These are phyloP conservation scores for Peniophora sp. DNA, from an alignment of 1,284 basidiomycete genomes.

Conservation along the genomic window DNA sequence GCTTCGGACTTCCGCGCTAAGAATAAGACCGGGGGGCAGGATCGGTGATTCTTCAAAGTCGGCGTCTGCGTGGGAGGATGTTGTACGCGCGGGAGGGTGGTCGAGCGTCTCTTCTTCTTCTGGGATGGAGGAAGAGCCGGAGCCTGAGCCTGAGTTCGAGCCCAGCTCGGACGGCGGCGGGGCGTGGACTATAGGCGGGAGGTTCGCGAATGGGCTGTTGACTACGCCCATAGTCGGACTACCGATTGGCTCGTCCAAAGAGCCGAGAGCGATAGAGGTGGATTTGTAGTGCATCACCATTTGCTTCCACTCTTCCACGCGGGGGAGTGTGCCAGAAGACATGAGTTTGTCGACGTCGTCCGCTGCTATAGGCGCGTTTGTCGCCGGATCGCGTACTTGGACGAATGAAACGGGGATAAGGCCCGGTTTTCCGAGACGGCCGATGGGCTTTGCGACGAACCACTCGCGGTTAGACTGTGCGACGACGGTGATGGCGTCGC, in stretches of 20 bases:
- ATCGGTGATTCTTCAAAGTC: conserved; percentile 19
- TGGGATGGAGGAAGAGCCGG: background rate
- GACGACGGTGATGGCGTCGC: conserved; percentile 88
- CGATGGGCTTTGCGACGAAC: conserved; percentile 94
- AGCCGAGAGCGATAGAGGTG: conserved; percentile 90
- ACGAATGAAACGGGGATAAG: conserved; percentile 97
- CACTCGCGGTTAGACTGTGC: conserved; percentile 88
- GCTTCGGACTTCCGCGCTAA: conserved; percentile 87
- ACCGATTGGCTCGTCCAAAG: conserved; percentile 60
- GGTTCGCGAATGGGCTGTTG: conserved; percentile 29
- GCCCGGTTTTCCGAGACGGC: conserved; percentile 88
- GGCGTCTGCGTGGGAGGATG: conserved; percentile 18
- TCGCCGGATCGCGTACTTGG: conserved; percentile 87
- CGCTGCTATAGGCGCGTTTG: conserved; percentile 55
- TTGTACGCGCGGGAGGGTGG: conserved; percentile 17
- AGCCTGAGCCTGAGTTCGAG: background rate
- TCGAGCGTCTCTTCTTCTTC: conserved; percentile 19
- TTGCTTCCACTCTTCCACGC: conserved; percentile 97
- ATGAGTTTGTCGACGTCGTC: conserved; percentile 74
- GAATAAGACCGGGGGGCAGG: conserved; percentile 77
- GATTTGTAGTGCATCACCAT: conserved; percentile 94
- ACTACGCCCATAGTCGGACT: conserved; percentile 29
- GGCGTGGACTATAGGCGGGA: conserved; percentile 9
- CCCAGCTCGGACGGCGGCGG: conserved; percentile 9
- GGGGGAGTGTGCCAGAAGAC: conserved; percentile 80